Evolutionary conservation across 1,284 basidiomycete species (phyloP), one percentile per base, ranked within the genome.

Genomic region (Ceratobasidium sp.): DNA sequence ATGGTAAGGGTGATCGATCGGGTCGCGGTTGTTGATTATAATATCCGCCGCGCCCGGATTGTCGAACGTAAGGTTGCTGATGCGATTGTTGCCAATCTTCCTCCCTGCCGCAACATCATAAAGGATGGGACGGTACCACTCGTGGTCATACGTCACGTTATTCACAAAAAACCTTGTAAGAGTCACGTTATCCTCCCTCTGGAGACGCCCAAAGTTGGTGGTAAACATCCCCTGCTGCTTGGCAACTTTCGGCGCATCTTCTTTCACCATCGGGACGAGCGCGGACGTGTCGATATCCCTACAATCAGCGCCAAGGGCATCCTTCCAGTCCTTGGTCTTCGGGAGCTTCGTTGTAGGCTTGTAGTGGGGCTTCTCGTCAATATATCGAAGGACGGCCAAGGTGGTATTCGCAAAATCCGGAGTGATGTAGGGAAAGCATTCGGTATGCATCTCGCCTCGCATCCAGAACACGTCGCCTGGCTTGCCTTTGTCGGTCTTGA

Each of bases 1-100:
- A 78, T 84, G 84, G 78, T 82, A 84, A 0, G 85, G 85, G 78
- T 86, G 85, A 38, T 82, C 81, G 17, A 83, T 79, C n/a, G 78
- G 78, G 0, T 38, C 64, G 10, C 82, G 66, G 79, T 86, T 85
- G 81, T 85, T 85, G 78, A 86, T 80, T 40, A 82, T 64, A 26
- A 74, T 61, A 64, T 74, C 71, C 6, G 57, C 71, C 17, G 23
- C 71, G 12, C 33, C 59, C 28, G 57, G 2, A 0, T 77, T 76
- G 66, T 80, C 81, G 77, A 80, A 83, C 50, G 77, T 82, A 62
- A 79, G 80, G 62, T 77, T 80, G 44, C 81, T 80, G 23, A 82
- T 73, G 42, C 80, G 74, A 17, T n/a, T 42, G 4, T 66, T 64
- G 68, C 83, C 80, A 69, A 83, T 33, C 0, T 62, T 67, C 2